These are phyloP conservation scores for Cyclotella choctawhatcheeana DNA, from an alignment of 108 stramenopile genomes.

Conservation along the genomic window DNA sequence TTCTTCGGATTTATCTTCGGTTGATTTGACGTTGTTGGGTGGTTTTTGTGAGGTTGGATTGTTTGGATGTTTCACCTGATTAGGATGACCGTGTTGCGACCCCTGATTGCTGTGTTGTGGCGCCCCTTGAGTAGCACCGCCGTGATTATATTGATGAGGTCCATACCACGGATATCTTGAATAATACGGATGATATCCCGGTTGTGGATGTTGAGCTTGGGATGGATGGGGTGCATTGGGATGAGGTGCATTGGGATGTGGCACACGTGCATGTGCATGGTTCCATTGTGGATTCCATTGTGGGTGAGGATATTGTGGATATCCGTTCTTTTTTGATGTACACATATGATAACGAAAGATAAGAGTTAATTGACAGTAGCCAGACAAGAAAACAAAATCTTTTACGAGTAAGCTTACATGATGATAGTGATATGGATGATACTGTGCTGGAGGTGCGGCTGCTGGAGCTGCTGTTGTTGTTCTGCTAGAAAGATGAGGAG, in stretches of 20 bases:
- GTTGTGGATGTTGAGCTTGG: constrained; percentile 5
- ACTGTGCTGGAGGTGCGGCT: background rate
- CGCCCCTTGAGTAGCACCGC: background rate
- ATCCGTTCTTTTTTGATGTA: background rate
- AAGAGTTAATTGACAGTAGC: background rate
- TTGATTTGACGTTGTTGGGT: background rate
- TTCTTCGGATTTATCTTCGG: no score
- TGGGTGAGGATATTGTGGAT: constrained; percentile 14
- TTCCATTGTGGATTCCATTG: constrained; percentile 14
- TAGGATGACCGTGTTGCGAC: no score
- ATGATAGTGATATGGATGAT: constrained; percentile 8
- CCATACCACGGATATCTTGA: background rate
- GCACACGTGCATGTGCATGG: background rate
- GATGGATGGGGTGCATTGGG: constrained; percentile 11
- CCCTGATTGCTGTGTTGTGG: background rate
- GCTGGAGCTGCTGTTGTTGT: background rate
- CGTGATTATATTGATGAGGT: constrained; percentile 3
- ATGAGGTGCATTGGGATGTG: no score
- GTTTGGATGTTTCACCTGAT: background rate
- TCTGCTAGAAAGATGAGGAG: background rate
- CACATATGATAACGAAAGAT: background rate
- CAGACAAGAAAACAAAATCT: background rate
- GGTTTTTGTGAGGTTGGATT: background rate
- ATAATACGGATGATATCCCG: constrained; percentile 3
- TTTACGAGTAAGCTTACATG: background rate